Evolutionary conservation across 78 protist genomes (phyloP), one percentile per base, ranked within the genome.

Genomic region (Neovahlkampfia damariscottae): DNA sequence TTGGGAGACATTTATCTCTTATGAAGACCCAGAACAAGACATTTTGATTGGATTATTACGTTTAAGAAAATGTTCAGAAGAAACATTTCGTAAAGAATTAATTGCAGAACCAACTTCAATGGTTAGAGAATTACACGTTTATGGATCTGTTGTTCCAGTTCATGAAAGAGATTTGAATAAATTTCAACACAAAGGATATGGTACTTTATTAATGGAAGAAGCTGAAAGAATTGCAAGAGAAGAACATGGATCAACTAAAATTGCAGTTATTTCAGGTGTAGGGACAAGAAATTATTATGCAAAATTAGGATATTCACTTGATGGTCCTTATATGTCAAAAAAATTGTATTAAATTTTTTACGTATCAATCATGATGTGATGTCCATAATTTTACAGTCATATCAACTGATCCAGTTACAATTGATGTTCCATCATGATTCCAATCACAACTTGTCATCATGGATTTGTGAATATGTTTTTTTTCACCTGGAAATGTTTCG

Each of bases 61-160:
- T 19, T 80, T 94, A 8, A 83, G 98, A 59, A 90, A 89, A 62
- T 90, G 92, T 30, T 72, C 0, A 70, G 76, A 62, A 66, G 5
- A 66, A 38, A 41, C 37, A 6, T 76, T 41, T 68, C 68, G 72
- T n/a, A 35, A 6, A 2, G 80, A 67, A 7, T 2, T 77, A 29
- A 37, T 8, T 39, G 58, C 41, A 2, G 71, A 5, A 1, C 41
- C 38, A 35, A n/a, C 35, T 30, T 87, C 96, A n/a, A 79, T 94
- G 5, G 94, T 96, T 8, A 90, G 99, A 35, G 99, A 96, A 81
- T 88, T 96, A 67, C 99, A 96, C 40, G 99, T 96, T 34, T 90
- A 88, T 36, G 98, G 98, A 59, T 30, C 72, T 28, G 92, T 82
- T 0, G 92, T 89, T n/a, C 82, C 96, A 3, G 83, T 93, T 37